A percentile compares a stretch with the other conserved stretches of the same genome.
Evolutionary conservation across 352 stramenopile genomes (phyloP).

Genomic region (Pythium scleroteichum): DNA sequence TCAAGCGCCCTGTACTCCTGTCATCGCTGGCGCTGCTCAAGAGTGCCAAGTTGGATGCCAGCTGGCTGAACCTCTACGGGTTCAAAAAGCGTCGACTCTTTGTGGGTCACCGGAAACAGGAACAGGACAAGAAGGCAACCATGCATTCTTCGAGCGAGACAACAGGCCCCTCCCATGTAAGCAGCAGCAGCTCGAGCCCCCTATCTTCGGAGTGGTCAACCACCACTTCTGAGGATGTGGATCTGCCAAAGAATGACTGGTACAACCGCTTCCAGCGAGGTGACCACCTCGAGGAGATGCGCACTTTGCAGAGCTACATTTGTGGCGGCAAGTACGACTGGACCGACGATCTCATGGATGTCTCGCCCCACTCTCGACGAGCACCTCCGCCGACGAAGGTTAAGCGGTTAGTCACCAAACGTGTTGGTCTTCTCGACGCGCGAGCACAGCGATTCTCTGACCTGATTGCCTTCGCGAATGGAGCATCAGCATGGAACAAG

Average conservation of each 20-base stretch:
- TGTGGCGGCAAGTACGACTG: slow-evolving; percentile 67
- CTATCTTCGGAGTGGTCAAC: slow-evolving; percentile 47
- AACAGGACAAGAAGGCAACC: slow-evolving; percentile 27
- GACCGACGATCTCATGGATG: slow-evolving; percentile 43
- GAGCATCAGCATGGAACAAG: slow-evolving; percentile 72
- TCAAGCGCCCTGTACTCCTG: slow-evolving; percentile 63
- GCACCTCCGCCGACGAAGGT: slow-evolving; percentile 14
- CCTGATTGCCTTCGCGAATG: slow-evolving; percentile 59
- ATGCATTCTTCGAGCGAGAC: not conserved
- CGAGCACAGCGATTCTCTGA: slow-evolving; percentile 50
- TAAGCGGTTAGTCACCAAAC: slow-evolving; percentile 37
- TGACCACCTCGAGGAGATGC: slow-evolving; percentile 56
- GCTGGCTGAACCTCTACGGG: slow-evolving; percentile 65
- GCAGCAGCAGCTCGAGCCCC: slow-evolving; percentile 41
- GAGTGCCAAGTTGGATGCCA: slow-evolving; percentile 61
- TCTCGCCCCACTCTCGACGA: not conserved
- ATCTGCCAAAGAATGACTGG: slow-evolving; percentile 39
- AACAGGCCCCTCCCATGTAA: slow-evolving; percentile 10
- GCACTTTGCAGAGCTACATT: slow-evolving; percentile 54
- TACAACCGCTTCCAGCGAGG: slow-evolving; percentile 44
- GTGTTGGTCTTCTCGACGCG: slow-evolving; percentile 58
- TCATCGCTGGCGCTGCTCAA: slow-evolving; percentile 79
- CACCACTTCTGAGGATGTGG: slow-evolving; percentile 44
- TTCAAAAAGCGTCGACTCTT: slow-evolving; percentile 72
- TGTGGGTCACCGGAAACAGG: slow-evolving; percentile 26